Base-by-base conservation (phyloP, 768 basidiomycete genomes). In the Kwoniella newhampshirensis region DNA sequence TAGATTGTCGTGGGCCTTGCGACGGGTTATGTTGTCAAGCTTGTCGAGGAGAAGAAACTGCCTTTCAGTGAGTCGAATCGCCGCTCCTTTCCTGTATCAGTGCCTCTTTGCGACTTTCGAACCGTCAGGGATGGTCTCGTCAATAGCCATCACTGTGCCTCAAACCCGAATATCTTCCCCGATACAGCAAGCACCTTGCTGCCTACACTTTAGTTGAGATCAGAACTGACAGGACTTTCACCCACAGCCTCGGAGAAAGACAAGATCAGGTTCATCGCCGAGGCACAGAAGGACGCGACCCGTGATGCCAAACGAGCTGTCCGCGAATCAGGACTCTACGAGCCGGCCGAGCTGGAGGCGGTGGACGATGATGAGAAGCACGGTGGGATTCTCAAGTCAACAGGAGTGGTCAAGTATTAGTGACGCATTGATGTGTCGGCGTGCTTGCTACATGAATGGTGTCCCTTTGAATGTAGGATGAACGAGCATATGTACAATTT, bases 11-110 rank as follows among this genome's bases (percentile, higher is more conserved):
- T 59, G 4, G 70, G 64, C 8, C 51, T 71, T 9, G 66, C 70
- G 0, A 54, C 63, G 17, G 67, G 64, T 4, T 60, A 53, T 25
- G 70, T 62, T 8, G 56, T 63, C 32, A 63, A 64, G 32, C 37
- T 71, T 27, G 52, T 71, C 37, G 70, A 71, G 36, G 70, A 71
- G 57, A 68, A 68, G 46, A 45, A 55, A 28, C 52, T 71, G 20
- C 70, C 70, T 17, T 71, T 71, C 59, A 60, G 69, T 71, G 49
- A 63, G 69, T 67, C 9, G n/a, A n/a, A n/a, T 21, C 32, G 36
- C 36, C 36, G 11, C 28, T 12, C 23, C 11, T 56, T 36, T 18
- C 8, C n/a, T n/a, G n/a, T n/a, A n/a, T n/a, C n/a, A n/a, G n/a
- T 44, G 17, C 20, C 17, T 9, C 15, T 15, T 40, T 23, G n/a